phyloP scores from a whole-genome alignment of 1,284 basidiomycete genomes.

The Ustilago trichophora region DNA sequence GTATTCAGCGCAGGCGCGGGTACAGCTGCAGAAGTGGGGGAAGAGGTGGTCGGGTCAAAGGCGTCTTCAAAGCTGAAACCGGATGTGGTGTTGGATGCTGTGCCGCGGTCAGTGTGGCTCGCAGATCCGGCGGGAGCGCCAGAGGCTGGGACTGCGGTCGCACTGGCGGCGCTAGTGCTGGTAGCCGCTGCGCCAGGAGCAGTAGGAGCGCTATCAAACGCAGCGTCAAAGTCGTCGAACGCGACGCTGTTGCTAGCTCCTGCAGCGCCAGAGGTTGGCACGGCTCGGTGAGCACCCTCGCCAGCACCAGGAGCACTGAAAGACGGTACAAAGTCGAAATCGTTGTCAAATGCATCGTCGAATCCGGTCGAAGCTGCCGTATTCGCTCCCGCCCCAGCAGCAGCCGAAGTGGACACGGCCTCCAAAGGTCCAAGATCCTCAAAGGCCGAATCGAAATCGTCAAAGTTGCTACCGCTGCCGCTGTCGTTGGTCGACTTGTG shows the following conservation, averaged over 20 bases:
- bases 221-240: slow-evolving; percentile 57
- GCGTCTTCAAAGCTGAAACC: slow-evolving; percentile 62
- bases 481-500: slow-evolving; percentile 19
- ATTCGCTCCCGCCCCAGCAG: neutral
- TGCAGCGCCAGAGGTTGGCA: neutral
- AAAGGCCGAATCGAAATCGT: slow-evolving; percentile 65
- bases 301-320: slow-evolving; percentile 30
- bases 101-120: slow-evolving; percentile 16
- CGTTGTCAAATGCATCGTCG: slow-evolving; percentile 61
- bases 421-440: slow-evolving; percentile 58
- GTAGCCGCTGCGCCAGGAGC: slow-evolving; percentile 1
- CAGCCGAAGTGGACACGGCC: slow-evolving; percentile 34
- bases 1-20: slow-evolving; percentile 1
- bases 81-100: slow-evolving; percentile 28
- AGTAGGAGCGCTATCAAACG: slow-evolving; percentile 29
- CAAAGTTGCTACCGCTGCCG: slow-evolving; percentile 46
- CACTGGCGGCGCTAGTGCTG: too few species aligned
- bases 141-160: too few species aligned
- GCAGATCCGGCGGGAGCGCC: slow-evolving; percentile 3
- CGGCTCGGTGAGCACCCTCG: neutral
- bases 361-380: slow-evolving; percentile 30
- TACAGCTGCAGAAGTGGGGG: slow-evolving; percentile 7
- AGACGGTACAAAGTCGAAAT: slow-evolving; percentile 61
- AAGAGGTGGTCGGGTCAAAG: slow-evolving; percentile 33
- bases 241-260: slow-evolving; percentile 10